Evolutionary conservation across 495 filamentous ascomycete species (phyloP).

Genomic region (Hyaloscypha hepaticicola): DNA sequence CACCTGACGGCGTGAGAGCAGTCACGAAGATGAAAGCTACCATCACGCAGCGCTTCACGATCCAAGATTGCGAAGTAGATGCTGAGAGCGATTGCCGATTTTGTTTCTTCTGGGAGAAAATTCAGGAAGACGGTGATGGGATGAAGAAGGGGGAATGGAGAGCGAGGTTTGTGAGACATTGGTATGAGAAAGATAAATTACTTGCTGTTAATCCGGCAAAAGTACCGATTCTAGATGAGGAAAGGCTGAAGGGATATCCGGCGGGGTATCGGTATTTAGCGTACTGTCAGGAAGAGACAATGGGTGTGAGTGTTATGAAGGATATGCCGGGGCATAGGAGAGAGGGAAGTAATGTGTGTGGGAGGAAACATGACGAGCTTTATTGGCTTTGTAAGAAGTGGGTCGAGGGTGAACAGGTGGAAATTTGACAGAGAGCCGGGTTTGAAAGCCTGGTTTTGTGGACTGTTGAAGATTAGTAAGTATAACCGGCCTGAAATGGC

Average conservation of each 20-base stretch:
- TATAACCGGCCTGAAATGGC: too few species aligned
- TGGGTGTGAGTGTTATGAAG: conserved; percentile 41
- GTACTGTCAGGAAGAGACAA: conserved; percentile 48
- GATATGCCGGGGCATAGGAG: conserved; percentile 50
- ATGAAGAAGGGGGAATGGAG: conserved; percentile 46
- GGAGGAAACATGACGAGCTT: conserved; percentile 47
- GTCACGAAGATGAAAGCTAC: conserved; percentile 71
- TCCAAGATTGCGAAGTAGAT: conserved; percentile 49
- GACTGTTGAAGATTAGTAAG: too few species aligned
- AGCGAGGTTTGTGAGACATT: conserved; percentile 59
- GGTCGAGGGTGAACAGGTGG: conserved; percentile 45
- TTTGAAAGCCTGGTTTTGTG: too few species aligned
- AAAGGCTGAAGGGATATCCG: conserved; percentile 49
- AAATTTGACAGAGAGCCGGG: conserved; percentile 29
- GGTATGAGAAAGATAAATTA: conserved; percentile 70
- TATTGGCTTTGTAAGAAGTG: conserved; percentile 47
- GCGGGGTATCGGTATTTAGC: conserved; percentile 58
- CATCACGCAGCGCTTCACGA: conserved; percentile 62
- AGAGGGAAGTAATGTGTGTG: conserved; percentile 39
- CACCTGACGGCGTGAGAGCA: conserved; percentile 45
- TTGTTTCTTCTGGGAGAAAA: conserved; percentile 59
- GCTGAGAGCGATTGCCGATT: conserved; percentile 65
- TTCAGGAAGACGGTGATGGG: too few species aligned
- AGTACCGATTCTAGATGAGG: conserved; percentile 47
- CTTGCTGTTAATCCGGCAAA: conserved; percentile 54